Base-by-base conservation (phyloP, 257 asterid genomes). In the Eucommia ulmoides region DNA sequence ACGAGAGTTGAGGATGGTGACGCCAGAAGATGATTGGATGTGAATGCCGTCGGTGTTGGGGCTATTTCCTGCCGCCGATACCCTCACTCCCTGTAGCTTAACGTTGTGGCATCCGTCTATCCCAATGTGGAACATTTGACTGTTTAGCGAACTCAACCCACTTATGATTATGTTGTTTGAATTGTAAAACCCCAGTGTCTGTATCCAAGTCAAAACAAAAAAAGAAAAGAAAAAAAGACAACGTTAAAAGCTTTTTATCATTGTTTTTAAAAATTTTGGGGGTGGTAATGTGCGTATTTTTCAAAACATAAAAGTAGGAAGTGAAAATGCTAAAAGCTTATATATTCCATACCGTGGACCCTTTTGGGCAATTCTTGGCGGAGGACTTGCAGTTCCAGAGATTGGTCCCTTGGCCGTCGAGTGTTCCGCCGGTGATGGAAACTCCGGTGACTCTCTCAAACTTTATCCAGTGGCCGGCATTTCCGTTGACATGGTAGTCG, bases 381-480 rank as follows among this genome's bases (percentile, higher is more conserved):
- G 75, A 51, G 24, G 33, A 53, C 63, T 83, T 83, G 66, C 91
- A 83, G 10, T 65, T 66, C 94, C 94, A 83, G 53, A 83, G 58
- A 51, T 53, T 35, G 8, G 68, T 46, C 4, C 94, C 94, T 44
- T 23, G 83, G 18, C 67, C 91, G 23, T 80, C 80, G 16, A 80
- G 82, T 3, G 44, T 49, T 2, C 94, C 94, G 1, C 87, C 87
- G 3, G 14, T 26, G 41, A 80, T 64, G 1, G 74, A 55, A 16
- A 83, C 56, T 7, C 91, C 79, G 2, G 60, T 64, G 18, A 65
- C 79, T 3, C 54, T 19, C 1, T 73, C 56, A 9, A 83, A 80
- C 12, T 53, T 55, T 24, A 83, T 50, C 94, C 91, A 83, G 14
- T 60, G 52, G 0, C 24, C 33, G 7, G 38, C 56, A 6, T 61